Percentiles rank a stretch among this genome's conserved stretches.
These are phyloP conservation scores for Chionographis japonica DNA, from an alignment of 106 monocot species.

Conservation along the genomic window DNA sequence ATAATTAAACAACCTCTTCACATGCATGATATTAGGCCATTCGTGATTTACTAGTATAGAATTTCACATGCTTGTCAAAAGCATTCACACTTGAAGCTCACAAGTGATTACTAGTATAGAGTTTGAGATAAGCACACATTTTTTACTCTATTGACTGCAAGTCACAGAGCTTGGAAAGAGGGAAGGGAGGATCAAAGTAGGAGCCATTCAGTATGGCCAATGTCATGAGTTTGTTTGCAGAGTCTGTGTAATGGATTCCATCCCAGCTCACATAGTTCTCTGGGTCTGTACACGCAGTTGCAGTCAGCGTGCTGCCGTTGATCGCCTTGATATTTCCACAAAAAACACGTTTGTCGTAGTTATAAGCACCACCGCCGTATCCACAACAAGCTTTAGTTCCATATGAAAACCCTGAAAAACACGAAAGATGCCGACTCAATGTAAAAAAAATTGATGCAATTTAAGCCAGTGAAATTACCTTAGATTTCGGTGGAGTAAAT, in stretches of 20 bases:
- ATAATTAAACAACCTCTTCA: no score
- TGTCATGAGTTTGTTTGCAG: conserved; percentile 26
- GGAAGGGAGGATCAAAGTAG: conserved; percentile 24
- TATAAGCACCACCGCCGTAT: conserved; percentile 24
- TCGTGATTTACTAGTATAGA: no score
- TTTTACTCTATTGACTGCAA: conserved; percentile 2
- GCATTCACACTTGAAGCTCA: no score
- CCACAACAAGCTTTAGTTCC: conserved; percentile 38
- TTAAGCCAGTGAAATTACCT: no score
- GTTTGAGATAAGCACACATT: no score
- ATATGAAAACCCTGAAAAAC: conserved; percentile 15
- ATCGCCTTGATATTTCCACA: conserved; percentile 34
- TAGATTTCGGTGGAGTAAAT: no score
- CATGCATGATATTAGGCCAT: no score
- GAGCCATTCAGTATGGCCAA: conserved; percentile 24
- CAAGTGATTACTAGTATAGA: no score
- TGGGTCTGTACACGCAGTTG: conserved; percentile 22
- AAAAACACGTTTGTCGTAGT: conserved; percentile 21
- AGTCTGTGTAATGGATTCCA: conserved; percentile 35
- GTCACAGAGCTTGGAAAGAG: conserved; percentile 11
- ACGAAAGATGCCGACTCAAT: neutral
- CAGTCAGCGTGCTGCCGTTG: conserved; percentile 19
- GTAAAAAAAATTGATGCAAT: no score
- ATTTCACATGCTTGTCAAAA: no score
- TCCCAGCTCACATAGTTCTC: conserved; percentile 37